Evolutionary conservation across 106 monocot genomes (phyloP).

Genomic region (Dioscorea zingiberensis): DNA sequence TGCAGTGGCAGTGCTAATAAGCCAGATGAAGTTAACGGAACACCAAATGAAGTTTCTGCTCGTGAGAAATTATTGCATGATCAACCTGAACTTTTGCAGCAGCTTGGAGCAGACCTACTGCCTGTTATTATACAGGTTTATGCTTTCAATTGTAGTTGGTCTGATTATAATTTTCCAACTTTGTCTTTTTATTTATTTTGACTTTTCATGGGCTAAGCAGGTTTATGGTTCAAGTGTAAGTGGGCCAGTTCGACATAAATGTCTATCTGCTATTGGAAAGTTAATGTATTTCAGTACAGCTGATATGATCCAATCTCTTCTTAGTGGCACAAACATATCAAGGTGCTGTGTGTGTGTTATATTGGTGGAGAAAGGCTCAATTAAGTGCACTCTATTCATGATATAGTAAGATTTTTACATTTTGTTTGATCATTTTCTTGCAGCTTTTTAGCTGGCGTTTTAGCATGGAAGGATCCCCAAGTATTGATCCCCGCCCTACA

Average conservation of each 20-base stretch:
- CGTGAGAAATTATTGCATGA: conserved; percentile 84
- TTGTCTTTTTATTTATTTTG: neutral
- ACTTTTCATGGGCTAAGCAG: conserved; percentile 22
- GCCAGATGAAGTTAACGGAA: conserved; percentile 38
- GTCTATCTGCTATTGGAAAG: conserved; percentile 86
- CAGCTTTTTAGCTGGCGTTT: conserved; percentile 93
- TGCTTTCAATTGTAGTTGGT: neutral
- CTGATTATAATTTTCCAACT: neutral
- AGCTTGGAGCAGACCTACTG: conserved; percentile 89
- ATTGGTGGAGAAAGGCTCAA: neutral
- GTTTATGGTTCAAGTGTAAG: conserved; percentile 94
- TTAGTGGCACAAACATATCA: conserved; percentile 74
- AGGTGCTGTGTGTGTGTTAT: conserved; percentile 31
- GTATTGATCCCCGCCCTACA: conserved; percentile 91
- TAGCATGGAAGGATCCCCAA: conserved; percentile 99
- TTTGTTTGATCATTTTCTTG: conserved; percentile 6
- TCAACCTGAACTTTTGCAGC: conserved; percentile 90
- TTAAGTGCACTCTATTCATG: neutral
- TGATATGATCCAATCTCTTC: conserved; percentile 80
- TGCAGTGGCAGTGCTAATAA: conserved; percentile 30
- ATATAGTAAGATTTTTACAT: neutral
- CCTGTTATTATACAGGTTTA: conserved; percentile 88
- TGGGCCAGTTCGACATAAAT: conserved; percentile 82
- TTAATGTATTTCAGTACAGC: conserved; percentile 91
- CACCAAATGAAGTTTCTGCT: conserved; percentile 55